Conservation (phyloP, 495 filamentous ascomycete species). For the Clohesyomyces aquaticus region DNA sequence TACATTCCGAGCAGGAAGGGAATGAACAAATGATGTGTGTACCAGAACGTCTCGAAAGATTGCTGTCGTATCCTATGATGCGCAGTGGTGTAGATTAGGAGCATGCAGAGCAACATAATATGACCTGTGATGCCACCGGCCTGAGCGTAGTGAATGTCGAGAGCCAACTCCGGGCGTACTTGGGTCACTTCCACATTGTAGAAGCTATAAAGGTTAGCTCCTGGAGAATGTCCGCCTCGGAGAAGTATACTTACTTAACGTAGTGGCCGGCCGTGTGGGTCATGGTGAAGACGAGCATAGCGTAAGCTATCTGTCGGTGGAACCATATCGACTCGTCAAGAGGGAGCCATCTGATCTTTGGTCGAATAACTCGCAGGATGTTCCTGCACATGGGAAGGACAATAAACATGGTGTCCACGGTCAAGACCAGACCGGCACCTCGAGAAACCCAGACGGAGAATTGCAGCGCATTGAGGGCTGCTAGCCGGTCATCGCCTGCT, state of each 20-base stretch:
- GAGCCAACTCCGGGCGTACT: slow-evolving; percentile 74
- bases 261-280: slow-evolving; percentile 84
- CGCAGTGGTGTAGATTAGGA: slow-evolving; percentile 96
- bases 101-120: slow-evolving; percentile 98
- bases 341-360: slow-evolving; percentile 84
- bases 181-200: slow-evolving; percentile 91
- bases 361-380: slow-evolving; percentile 77
- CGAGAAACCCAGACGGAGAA: slow-evolving; percentile 96
- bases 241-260: slow-evolving; percentile 74
- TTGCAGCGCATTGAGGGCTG: slow-evolving; percentile 74
- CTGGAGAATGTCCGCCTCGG: neutral
- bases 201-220: slow-evolving; percentile 64
- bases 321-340: slow-evolving; percentile 97
- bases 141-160: slow-evolving; percentile 92
- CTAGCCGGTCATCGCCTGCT: slow-evolving; percentile 64
- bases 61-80: slow-evolving; percentile 94
- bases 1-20: slow-evolving; percentile 93
- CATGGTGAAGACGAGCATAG: slow-evolving; percentile 78
- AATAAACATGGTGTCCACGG: slow-evolving; percentile 84
- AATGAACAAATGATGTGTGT: slow-evolving; percentile 96
- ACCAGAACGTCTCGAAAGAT: slow-evolving; percentile 98
- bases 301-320: slow-evolving; percentile 92
- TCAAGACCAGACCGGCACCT: slow-evolving; percentile 82
- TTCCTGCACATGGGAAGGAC: slow-evolving; percentile 94
- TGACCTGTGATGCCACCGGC: slow-evolving; percentile 93